Percentiles rank a stretch among this genome's conserved stretches.
These are phyloP conservation scores for Trichophyton simii DNA, from an alignment of 2,329 filamentous ascomycete species.

Conservation along the genomic window DNA sequence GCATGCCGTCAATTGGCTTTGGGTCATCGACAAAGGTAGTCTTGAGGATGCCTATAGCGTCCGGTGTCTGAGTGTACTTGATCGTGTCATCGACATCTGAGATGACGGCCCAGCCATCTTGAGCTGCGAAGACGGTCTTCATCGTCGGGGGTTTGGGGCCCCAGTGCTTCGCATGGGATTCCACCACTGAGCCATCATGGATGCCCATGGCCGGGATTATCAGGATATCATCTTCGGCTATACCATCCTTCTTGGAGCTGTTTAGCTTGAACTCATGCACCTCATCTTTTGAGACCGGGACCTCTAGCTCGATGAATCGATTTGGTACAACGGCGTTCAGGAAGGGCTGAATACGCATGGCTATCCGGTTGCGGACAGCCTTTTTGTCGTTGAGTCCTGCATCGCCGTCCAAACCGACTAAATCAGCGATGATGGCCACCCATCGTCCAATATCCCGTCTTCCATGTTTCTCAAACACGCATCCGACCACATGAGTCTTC, in stretches of 20 bases:
- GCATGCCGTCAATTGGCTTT: slow-evolving; percentile 64
- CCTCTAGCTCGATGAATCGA: slow-evolving; percentile 52
- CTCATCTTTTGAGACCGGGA: slow-evolving; percentile 40
- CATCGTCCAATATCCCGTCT: slow-evolving; percentile 54
- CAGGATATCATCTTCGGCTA: slow-evolving; percentile 51
- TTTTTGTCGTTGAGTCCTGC: slow-evolving; percentile 35
- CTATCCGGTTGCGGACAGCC: slow-evolving; percentile 55
- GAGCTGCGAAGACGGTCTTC: slow-evolving; percentile 60
- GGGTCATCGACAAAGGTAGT: slow-evolving; percentile 73
- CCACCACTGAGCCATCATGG: slow-evolving; percentile 39
- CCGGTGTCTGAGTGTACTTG: slow-evolving; percentile 74
- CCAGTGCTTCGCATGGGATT: slow-evolving; percentile 20
- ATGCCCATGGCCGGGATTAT: slow-evolving; percentile 30
- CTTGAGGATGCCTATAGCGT: slow-evolving; percentile 65
- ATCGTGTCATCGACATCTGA: slow-evolving; percentile 94
- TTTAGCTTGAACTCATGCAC: slow-evolving; percentile 44
- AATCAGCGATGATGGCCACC: slow-evolving; percentile 57
- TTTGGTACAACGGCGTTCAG: slow-evolving; percentile 62
- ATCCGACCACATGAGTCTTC: slow-evolving; percentile 72
- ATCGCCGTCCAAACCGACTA: slow-evolving; percentile 53
- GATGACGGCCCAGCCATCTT: slow-evolving; percentile 72
- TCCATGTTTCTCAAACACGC: slow-evolving; percentile 63
- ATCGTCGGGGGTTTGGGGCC: slow-evolving; percentile 38
- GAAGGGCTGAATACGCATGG: slow-evolving; percentile 50
- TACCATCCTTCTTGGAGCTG: slow-evolving; percentile 58